Evolutionary conservation across 2,329 filamentous ascomycete genomes (phyloP), one percentile per base, ranked within the genome.

Genomic region (Fusarium bulbicola): DNA sequence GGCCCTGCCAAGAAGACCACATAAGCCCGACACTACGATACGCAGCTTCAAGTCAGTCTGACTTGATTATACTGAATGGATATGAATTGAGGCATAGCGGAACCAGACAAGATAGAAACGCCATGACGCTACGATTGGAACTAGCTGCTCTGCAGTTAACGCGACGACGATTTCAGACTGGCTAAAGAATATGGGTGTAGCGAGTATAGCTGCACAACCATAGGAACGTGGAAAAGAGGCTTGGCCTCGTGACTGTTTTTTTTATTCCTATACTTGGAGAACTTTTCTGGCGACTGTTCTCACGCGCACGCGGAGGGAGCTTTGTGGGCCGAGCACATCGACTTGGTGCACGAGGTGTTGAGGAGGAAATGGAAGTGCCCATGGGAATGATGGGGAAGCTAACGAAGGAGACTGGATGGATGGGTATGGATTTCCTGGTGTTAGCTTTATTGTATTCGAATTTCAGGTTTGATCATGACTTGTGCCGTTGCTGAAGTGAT

Each of bases 1-100:
- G 89, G 88, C 64, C 87, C 71, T 84, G 90, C 80, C 63, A 84
- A 84, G 81, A 84, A 84, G 82, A 81, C 82, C 54, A 84, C 83
- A 63, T 84, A 84, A 80, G 63, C 14, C 30, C 59, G 56, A 49
- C 21, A 42, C 28, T 42, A 36, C 43, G 52, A 43, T 42, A 52
- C 37, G 49, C 58, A 42, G 59, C 39, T 59, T 59, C 53, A 52
- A 57, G 46, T 30, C 65, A 20, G 58, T 39, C n/a, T 37, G 14
- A 45, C 21, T 45, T 21, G 42, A 57, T 7, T 30, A 26, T n/a
- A n/a, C 59, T 37, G 36, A 37, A 56, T 45, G 46, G 57, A 60
- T 26, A 42, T 37, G 34, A 50, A 49, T 47, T 32, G 60, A 36
- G 37, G 66, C 52, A 63, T 63, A 72, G 76, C 57, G 63, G 66